Percentiles rank a stretch among this genome's conserved stretches.
Evolutionary conservation across 139 green algal species (phyloP).

Genomic region (Chlamydomonas sphaeroides): DNA sequence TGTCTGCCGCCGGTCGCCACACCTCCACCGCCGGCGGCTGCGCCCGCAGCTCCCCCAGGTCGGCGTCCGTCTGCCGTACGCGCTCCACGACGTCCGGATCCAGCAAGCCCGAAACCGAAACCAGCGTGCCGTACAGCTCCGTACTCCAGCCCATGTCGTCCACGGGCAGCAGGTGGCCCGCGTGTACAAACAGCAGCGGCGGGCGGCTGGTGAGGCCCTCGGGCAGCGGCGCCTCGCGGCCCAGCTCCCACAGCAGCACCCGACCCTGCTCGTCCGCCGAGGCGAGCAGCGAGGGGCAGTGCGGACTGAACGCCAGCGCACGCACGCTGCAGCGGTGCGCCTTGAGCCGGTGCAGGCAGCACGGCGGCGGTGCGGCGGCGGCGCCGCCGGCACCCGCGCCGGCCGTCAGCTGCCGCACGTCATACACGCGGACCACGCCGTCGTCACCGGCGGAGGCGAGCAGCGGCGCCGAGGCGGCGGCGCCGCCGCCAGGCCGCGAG

Average conservation of each 20-base stretch:
- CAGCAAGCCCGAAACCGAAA: not conserved
- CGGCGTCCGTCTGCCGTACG: not conserved
- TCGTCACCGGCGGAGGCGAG: not conserved
- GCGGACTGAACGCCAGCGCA: constrained; percentile 24
- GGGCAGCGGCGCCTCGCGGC: not conserved
- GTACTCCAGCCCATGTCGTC: constrained; percentile 41
- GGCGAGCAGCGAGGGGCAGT: not conserved
- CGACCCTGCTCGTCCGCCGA: constrained; percentile 26
- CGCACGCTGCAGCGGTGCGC: constrained; percentile 2
- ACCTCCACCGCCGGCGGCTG: constrained; percentile 27
- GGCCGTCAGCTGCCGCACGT: not conserved
- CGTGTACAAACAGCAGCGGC: constrained; percentile 27
- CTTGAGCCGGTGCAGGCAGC: constrained; percentile 9
- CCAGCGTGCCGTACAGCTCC: constrained; percentile 32
- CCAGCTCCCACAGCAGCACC: constrained; percentile 42
- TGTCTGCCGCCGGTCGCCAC: constrained; percentile 24
- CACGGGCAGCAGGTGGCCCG: constrained; percentile 30
- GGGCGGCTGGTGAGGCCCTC: constrained; percentile 6
- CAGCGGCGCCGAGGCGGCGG: not conserved
- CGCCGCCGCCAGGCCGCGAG: not conserved
- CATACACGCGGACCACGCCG: constrained; percentile 27
- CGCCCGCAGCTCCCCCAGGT: not conserved
- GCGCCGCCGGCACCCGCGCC: not conserved
- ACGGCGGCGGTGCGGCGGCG: not conserved
- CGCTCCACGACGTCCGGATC: not conserved